Evolutionary conservation across 2,329 filamentous ascomycete species (phyloP), one percentile per base, ranked within the genome.

Genomic region (Apiospora pterosperma): DNA sequence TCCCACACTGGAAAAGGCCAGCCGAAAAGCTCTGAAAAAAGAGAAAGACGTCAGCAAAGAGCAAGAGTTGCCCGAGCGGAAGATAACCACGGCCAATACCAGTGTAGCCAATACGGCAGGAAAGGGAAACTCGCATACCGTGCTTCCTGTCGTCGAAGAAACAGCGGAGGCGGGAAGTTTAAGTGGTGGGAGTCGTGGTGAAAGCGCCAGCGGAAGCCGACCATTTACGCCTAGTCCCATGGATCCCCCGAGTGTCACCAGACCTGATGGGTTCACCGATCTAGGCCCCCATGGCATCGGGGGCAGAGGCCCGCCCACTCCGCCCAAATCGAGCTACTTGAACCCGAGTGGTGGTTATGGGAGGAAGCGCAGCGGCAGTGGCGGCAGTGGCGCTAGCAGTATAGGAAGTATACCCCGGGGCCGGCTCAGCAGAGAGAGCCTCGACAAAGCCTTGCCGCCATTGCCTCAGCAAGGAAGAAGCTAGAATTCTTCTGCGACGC

Each of bases 81-180:
- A 70, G 41, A 73, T 75, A 16, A 76, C 72, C 12, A 76, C 71
- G 7, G 69, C 71, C 21, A 61, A 69, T 6, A 74, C 70, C 5
- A 67, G 69, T 23, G 61, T 69, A 23, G 64, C 72, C 23, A 70
- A 69, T 34, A 63, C 69, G 11, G 62, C 66, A 12, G 71, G 70
- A 16, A 73, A 71, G 60, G 66, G 69, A 8, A 74, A 69, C 36
- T 73, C 75, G 4, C 74, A 71, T 63, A 73, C 75, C 73, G 84
- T 79, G 1, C 80, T 98, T 2, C 95, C 95, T 0, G 90, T 97
- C 11, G 93, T 98, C 7, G 92, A 97, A 70, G 95, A 98, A 78
- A 90, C 88, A n/a, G 91, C 88, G 5, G 95, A 97, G 76, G 89
- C 84, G 11, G 86, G 84, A 8, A 92, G 90, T 66, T 84, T 88